Conservation (phyloP, 176 grass and related monocot species). For the maize (Zea mays) region DNA sequence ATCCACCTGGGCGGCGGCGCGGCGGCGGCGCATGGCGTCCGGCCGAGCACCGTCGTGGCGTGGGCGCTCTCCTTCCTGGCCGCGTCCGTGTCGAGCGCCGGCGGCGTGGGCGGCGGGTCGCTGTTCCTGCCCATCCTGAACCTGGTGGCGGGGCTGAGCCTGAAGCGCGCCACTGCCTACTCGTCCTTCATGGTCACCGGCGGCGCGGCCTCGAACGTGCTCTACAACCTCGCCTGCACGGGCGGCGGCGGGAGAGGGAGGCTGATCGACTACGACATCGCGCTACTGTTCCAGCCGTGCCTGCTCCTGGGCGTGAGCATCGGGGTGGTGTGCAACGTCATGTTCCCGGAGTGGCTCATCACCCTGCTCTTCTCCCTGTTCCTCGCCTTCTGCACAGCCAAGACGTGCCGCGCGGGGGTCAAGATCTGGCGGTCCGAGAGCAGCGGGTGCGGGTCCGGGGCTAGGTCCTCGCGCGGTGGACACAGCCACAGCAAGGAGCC, state of each 20-base stretch:
- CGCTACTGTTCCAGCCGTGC: constrained; percentile 69
- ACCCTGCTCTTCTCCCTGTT: constrained; percentile 61
- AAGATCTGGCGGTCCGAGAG: constrained; percentile 65
- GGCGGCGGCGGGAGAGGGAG: not conserved
- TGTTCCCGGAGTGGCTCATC: constrained; percentile 93
- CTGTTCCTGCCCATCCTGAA: constrained; percentile 83
- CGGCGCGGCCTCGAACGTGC: constrained; percentile 61
- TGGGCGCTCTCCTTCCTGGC: constrained; percentile 64
- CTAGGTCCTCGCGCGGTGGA: not conserved
- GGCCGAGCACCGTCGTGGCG: constrained; percentile 24
- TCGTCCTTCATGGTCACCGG: constrained; percentile 81
- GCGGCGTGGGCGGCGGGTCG: constrained; percentile 69
- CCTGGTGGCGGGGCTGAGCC: constrained; percentile 53
- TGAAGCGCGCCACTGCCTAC: constrained; percentile 63
- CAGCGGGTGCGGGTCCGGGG: not conserved
- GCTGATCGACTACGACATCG: constrained; percentile 69
- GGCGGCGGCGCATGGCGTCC: not conserved
- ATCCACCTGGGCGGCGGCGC: constrained; percentile 17
- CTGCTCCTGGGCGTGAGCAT: constrained; percentile 80
- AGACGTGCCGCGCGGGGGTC: constrained; percentile 62
- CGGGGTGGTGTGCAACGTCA: constrained; percentile 76
- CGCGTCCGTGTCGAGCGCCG: constrained; percentile 64
- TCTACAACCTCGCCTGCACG: constrained; percentile 56
- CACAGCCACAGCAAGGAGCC: constrained; percentile 22
- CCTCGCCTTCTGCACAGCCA: constrained; percentile 65